Evolutionary conservation across 1,284 basidiomycete genomes (phyloP).

Genomic region (Veloboletus limbatus): DNA sequence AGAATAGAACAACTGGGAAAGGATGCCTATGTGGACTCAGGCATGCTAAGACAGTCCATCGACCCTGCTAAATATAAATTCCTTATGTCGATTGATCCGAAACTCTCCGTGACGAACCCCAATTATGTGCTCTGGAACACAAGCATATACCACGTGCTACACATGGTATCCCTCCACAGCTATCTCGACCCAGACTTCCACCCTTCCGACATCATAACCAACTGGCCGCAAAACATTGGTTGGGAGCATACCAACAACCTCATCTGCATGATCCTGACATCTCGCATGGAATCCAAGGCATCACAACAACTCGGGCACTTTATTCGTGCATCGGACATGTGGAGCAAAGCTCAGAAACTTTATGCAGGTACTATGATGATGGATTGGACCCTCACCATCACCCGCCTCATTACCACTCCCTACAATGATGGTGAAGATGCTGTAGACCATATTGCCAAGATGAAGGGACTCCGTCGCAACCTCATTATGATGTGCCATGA

Average conservation of each 20-base stretch:
- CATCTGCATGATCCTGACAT: conserved; percentile 2
- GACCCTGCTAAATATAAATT: too few species aligned
- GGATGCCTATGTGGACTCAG: too few species aligned
- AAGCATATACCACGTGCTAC: not conserved
- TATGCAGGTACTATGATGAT: conserved; percentile 1
- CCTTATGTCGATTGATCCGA: not conserved
- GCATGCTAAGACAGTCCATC: too few species aligned
- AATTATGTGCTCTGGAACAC: conserved; percentile 1
- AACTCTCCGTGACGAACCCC: not conserved
- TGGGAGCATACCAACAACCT: conserved; percentile 2
- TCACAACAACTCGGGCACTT: not conserved
- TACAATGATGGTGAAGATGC: conserved; percentile 1
- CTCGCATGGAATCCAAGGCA: not conserved
- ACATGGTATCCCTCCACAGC: not conserved
- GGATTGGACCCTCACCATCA: conserved; percentile 5
- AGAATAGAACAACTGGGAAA: too few species aligned
- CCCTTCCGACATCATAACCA: not conserved
- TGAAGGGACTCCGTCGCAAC: not conserved
- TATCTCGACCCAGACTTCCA: not conserved
- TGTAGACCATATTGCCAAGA: conserved; percentile 1
- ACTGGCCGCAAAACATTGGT: not conserved
- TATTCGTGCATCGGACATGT: conserved; percentile 2
- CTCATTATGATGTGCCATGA: not conserved
- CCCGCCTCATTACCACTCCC: not conserved
- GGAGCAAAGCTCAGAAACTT: not conserved